Percentiles rank a stretch among this genome's conserved stretches.
Conservation (phyloP, 176 grass and related monocot genomes). For the Saccharum officinarum region DNA sequence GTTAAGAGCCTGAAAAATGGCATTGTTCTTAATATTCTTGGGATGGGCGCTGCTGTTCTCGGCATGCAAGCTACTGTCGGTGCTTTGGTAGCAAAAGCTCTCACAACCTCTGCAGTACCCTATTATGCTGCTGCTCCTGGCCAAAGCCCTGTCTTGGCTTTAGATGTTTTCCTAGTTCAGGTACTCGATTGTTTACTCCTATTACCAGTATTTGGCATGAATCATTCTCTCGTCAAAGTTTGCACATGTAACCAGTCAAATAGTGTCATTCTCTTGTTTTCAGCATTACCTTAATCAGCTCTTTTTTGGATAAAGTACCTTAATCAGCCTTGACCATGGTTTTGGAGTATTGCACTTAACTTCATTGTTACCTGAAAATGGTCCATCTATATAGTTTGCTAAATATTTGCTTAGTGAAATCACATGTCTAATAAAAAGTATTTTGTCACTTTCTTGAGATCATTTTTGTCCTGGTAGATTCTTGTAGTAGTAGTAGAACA, state of each 20-base stretch:
- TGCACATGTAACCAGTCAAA: background rate
- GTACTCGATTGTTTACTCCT: conserved; percentile 46
- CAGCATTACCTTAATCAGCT: background rate
- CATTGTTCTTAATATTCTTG: conserved; percentile 73
- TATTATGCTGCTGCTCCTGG: conserved; percentile 61
- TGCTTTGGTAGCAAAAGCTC: conserved; percentile 90
- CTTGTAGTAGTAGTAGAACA: background rate
- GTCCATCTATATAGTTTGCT: background rate
- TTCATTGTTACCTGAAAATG: background rate
- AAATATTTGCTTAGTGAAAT: background rate
- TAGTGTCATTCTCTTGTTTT: background rate
- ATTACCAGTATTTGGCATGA: background rate
- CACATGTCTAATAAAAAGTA: background rate
- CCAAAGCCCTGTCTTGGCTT: conserved; percentile 84
- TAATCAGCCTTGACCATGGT: background rate
- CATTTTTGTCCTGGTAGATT: background rate
- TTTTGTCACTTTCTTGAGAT: background rate
- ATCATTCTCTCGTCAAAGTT: background rate
- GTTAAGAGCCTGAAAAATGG: conserved; percentile 96
- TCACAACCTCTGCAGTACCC: conserved; percentile 78
- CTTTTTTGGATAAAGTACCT: background rate
- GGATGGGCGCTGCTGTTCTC: conserved; percentile 89
- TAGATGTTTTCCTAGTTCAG: conserved; percentile 98
- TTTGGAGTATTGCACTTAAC: background rate
- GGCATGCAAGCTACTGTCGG: conserved; percentile 98